Conservation (phyloP, 2,329 filamentous ascomycete genomes). For the Sarocladiaceae sp. region DNA sequence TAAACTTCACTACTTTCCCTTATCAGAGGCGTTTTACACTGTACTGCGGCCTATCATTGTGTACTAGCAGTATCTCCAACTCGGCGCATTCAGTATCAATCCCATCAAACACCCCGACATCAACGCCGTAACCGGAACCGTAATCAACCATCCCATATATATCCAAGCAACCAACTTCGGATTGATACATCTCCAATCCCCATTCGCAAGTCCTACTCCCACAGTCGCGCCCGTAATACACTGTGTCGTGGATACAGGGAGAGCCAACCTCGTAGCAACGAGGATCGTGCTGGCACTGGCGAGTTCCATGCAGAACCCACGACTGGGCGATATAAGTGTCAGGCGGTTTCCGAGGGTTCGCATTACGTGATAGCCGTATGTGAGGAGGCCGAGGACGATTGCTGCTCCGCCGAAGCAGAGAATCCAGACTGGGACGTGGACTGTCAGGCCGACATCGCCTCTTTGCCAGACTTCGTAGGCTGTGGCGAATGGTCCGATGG, state of each 20-base stretch:
- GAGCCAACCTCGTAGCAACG: conserved; percentile 43
- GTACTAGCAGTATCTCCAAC: background rate
- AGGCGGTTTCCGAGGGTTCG: conserved; percentile 51
- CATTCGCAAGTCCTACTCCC: conserved; percentile 47
- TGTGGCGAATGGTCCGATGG: conserved; percentile 58
- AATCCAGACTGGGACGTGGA: conserved; percentile 44
- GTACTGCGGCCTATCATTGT: too few species aligned
- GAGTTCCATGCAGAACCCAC: conserved; percentile 49
- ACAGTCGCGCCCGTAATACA: conserved; percentile 49
- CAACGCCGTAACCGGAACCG: conserved; percentile 44
- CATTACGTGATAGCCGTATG: conserved; percentile 62
- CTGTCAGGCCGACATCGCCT: conserved; percentile 32
- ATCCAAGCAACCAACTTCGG: conserved; percentile 43
- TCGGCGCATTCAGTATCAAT: conserved; percentile 49
- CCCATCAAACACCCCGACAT: conserved; percentile 51
- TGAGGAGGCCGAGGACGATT: conserved; percentile 54
- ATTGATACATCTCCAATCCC: conserved; percentile 45
- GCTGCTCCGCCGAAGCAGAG: conserved; percentile 42
- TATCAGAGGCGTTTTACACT: too few species aligned
- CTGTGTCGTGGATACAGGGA: conserved; percentile 31
- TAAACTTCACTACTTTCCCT: too few species aligned
- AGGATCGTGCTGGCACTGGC: conserved; percentile 49
- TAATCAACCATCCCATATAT: conserved; percentile 46
- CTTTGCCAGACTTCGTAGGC: conserved; percentile 57
- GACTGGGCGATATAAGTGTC: conserved; percentile 48